A percentile compares a stretch with the other conserved stretches of the same genome.
These are phyloP conservation scores for Centrapalus pauciflorus DNA, from an alignment of 129 eudicot genomes.

Conservation along the genomic window DNA sequence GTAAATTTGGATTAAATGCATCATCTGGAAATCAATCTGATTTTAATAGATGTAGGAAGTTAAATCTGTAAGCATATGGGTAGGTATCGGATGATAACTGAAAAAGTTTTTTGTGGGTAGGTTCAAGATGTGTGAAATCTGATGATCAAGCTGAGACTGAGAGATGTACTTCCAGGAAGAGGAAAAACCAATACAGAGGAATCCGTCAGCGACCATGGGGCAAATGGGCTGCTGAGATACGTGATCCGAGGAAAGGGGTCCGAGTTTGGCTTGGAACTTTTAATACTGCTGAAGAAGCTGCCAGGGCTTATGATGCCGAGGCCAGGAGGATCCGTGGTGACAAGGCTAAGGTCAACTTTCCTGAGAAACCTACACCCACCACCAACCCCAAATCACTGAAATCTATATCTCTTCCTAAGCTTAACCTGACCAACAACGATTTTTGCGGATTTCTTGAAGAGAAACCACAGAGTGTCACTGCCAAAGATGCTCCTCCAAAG, in stretches of 20 bases:
- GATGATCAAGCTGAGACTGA: conserved; percentile 46
- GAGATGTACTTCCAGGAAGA: conserved; percentile 62
- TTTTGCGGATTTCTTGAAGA: conserved; percentile 37
- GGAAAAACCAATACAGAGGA: conserved; percentile 83
- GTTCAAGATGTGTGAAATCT: conserved; percentile 37
- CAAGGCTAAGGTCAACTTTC: conserved; percentile 91
- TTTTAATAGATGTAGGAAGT: no score
- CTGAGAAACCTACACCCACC: conserved; percentile 37
- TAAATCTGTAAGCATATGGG: no score
- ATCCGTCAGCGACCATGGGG: conserved; percentile 99
- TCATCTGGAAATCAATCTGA: no score
- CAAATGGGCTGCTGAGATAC: conserved; percentile 98
- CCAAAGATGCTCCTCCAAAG: conserved; percentile 27
- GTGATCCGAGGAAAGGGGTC: conserved; percentile 91
- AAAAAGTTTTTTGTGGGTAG: conserved; percentile 11
- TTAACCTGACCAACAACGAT: conserved; percentile 21
- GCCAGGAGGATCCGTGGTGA: conserved; percentile 87
- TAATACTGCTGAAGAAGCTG: conserved; percentile 97
- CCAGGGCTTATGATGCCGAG: conserved; percentile 90
- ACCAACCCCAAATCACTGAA: conserved; percentile 34
- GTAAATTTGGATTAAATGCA: neutral
- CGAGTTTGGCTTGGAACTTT: conserved; percentile 97
- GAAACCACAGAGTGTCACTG: conserved; percentile 38
- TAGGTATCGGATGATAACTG: no score
- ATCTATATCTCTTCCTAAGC: conserved; percentile 19